Evolutionary conservation across 768 basidiomycete species (phyloP), one percentile per base, ranked within the genome.

Genomic region (Lactifluus pinguis): DNA sequence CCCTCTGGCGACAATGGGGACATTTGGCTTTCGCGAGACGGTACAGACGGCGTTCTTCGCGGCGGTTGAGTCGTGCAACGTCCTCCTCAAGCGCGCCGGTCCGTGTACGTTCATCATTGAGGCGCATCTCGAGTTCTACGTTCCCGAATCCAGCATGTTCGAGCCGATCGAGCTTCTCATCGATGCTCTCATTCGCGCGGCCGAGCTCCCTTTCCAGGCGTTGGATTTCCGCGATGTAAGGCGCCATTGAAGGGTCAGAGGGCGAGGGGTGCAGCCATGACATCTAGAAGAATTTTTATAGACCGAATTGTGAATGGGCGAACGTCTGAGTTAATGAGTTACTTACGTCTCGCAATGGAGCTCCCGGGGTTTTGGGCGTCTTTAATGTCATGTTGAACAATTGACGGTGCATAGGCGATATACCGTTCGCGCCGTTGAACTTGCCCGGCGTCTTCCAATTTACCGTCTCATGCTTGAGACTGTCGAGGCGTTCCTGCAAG

Each of bases 131-230:
- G 39, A 91, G 75, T 7, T 81, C 83, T 49, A 92, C 82, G 45
- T 85, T 85, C 32, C 83, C 89, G 14, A 86, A 71, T 5, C 91
- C 91, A 0, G 86, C 85, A 59, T 92, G 85, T 68, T 90, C 88
- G 3, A 95, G 83, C 54, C 86, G 83, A 69, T 92, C 90, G 15
- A 95, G 77, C 70, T 94, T 93, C 68, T 92, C 86, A 66, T 95
- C 93, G 56, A 95, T 89, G 66, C 82, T 87, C 39, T 87, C 84
- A 69, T 95, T 92, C 10, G 91, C 92, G 2, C 70, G 77, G 63
- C 87, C 86, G 30, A 94, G 83, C 65, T 93, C 86, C 17, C 76
- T 76, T 66, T 92, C 86, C 41, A 94, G 75, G 25, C 86, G 80
- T 53, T 76, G 77, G 53, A 93, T 88, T 70, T 93, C 87, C 1